phyloP scores from a whole-genome alignment of 768 basidiomycete genomes.

The Myochromella boudieri region DNA sequence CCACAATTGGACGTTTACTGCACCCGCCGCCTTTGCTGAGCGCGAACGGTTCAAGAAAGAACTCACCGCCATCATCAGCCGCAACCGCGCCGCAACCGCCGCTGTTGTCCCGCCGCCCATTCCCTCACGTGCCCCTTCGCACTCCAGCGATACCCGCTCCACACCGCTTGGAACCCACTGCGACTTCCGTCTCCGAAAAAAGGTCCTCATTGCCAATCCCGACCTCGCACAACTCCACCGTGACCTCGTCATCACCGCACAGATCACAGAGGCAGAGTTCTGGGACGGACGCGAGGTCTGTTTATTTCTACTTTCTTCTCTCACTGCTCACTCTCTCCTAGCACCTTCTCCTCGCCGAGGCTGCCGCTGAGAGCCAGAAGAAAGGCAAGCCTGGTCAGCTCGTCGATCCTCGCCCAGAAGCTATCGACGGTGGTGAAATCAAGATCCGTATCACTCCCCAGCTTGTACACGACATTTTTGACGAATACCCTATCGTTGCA shows the following conservation, averaged over 20 bases:
- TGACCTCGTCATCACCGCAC: slow-evolving; percentile 81
- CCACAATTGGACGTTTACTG: slow-evolving; percentile 81
- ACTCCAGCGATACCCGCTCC: slow-evolving; percentile 49
- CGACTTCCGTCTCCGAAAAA: slow-evolving; percentile 76
- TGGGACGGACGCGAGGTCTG: slow-evolving; percentile 94
- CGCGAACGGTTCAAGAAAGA: slow-evolving; percentile 83
- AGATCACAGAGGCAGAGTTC: slow-evolving; percentile 91
- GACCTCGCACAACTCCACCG: slow-evolving; percentile 82
- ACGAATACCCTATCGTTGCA: slow-evolving; percentile 94
- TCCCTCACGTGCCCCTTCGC: slow-evolving; percentile 61
- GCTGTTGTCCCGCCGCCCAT: slow-evolving; percentile 26
- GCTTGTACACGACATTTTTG: slow-evolving; percentile 93
- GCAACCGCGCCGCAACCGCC: slow-evolving; percentile 50
- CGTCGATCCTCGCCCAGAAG: slow-evolving; percentile 85
- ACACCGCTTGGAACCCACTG: slow-evolving; percentile 62
- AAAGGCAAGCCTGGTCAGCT: slow-evolving; percentile 85
- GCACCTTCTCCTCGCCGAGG: slow-evolving; percentile 78
- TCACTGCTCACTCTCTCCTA: slow-evolving; percentile 28
- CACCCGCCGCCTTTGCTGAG: slow-evolving; percentile 66
- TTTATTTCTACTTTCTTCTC: slow-evolving; percentile 16
- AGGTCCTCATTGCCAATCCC: slow-evolving; percentile 74
- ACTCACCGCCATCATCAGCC: slow-evolving; percentile 73
- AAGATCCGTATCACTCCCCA: slow-evolving; percentile 91
- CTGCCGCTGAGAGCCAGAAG: slow-evolving; percentile 68
- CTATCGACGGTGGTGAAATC: slow-evolving; percentile 80